Conservation (phyloP, 176 grass and related monocot species). For the Pharus latifolius region DNA sequence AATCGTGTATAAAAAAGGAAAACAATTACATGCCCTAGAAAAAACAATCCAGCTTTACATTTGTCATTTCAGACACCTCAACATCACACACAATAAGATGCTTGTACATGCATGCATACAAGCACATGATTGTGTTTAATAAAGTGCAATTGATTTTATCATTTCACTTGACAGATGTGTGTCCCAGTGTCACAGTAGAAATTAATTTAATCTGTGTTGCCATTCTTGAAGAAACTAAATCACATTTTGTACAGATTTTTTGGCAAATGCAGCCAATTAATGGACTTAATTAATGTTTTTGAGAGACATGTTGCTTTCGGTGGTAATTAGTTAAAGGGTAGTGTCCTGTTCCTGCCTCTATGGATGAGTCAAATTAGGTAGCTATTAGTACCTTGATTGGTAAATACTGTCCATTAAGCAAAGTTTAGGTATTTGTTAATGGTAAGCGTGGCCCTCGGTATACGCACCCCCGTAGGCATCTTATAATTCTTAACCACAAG, state of each 20-base stretch:
- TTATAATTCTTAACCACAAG: constrained; percentile 2
- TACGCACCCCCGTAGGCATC: not conserved
- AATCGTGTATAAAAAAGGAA: constrained; percentile 5
- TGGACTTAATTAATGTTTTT: not conserved
- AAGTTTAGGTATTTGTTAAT: not conserved
- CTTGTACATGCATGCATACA: not conserved
- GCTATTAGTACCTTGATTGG: not conserved
- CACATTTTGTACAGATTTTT: not conserved
- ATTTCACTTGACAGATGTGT: not conserved
- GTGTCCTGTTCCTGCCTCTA: constrained; percentile 5
- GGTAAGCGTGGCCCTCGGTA: constrained; percentile 17
- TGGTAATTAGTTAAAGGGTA: constrained; percentile 13
- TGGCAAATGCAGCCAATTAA: not conserved
- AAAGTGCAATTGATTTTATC: not conserved
- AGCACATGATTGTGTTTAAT: not conserved
- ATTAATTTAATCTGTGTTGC: not conserved
- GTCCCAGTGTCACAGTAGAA: not conserved
- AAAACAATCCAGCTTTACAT: no score
- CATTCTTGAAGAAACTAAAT: not conserved
- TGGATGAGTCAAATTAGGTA: not conserved
- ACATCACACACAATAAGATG: not conserved
- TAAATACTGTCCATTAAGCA: not conserved
- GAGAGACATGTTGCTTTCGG: not conserved
- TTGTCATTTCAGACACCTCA: not conserved
- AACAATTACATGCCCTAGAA: not conserved